phyloP scores from a whole-genome alignment of 441 rosid species.

The Gossypium laxum region DNA sequence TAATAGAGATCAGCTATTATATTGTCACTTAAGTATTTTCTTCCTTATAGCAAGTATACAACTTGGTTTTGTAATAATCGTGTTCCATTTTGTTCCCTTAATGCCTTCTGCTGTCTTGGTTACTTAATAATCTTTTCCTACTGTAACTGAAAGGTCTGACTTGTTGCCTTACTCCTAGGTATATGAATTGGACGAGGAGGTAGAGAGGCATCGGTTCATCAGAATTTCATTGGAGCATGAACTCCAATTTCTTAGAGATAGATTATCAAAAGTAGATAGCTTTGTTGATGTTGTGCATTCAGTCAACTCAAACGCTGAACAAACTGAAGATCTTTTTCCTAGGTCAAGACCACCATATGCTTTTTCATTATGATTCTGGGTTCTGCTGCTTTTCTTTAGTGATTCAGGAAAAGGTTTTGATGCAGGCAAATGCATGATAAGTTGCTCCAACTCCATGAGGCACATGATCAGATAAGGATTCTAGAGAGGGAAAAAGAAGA shows the following conservation, averaged over 20 bases:
- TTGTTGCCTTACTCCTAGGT: constrained; percentile 37
- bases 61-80: constrained; percentile 2
- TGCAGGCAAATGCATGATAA: constrained; percentile 33
- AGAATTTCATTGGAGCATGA: constrained; percentile 71
- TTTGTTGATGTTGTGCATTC: constrained; percentile 36
- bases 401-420: constrained; percentile 16
- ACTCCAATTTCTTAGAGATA: constrained; percentile 55
- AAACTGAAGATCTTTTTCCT: constrained; percentile 35
- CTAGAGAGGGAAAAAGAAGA: constrained; percentile 54
- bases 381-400: constrained; percentile 13
- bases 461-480: constrained; percentile 34
- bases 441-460: constrained; percentile 44
- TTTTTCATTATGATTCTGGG: constrained; percentile 14
- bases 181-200: constrained; percentile 77
- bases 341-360: constrained; percentile 32
- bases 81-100: not conserved
- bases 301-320: constrained; percentile 23
- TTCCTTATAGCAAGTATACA: not conserved
- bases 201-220: constrained; percentile 58
- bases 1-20: not conserved
- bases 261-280: constrained; percentile 58
- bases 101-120: constrained; percentile 4
- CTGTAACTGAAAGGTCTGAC: constrained; percentile 9
- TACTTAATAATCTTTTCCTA: not conserved
- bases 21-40: not conserved